Conservation (phyloP, 768 basidiomycete genomes). For the Serpula lacrymans region DNA sequence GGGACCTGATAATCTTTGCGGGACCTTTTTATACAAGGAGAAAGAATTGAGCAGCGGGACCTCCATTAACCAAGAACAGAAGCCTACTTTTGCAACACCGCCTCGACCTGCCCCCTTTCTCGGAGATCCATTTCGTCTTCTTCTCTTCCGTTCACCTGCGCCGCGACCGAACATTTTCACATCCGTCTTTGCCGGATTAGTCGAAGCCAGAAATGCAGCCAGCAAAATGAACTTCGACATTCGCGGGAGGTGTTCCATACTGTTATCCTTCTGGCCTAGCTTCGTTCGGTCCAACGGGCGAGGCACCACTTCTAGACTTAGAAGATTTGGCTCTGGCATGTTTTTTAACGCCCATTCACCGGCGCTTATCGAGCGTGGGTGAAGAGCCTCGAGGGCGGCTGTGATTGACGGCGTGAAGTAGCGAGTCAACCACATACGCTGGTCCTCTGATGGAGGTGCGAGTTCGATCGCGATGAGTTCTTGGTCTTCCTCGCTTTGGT, state of each 20-base stretch:
- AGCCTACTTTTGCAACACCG: conserved; percentile 43
- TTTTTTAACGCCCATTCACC: conserved; percentile 57
- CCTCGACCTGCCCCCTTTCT: conserved; percentile 38
- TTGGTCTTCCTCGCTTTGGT: conserved; percentile 17
- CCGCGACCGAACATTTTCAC: conserved; percentile 80
- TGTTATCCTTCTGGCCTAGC: conserved; percentile 5
- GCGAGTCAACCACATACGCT: conserved; percentile 61
- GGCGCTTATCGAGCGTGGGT: conserved; percentile 67
- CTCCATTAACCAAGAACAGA: neutral
- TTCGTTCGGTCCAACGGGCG: conserved; percentile 1
- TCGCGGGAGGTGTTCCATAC: conserved; percentile 45
- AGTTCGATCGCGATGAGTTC: conserved; percentile 23
- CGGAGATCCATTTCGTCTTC: conserved; percentile 40
- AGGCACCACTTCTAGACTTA: conserved; percentile 14
- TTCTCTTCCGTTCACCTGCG: conserved; percentile 59
- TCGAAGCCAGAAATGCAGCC: conserved; percentile 78
- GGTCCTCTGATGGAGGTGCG: conserved; percentile 47
- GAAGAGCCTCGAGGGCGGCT: conserved; percentile 59
- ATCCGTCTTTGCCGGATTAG: conserved; percentile 80
- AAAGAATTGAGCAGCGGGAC: too few relatives aligned
- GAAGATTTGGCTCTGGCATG: conserved; percentile 41
- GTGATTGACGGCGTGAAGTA: conserved; percentile 63
- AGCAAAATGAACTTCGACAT: conserved; percentile 75
- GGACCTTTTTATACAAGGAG: conserved; percentile 39
- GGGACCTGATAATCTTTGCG: conserved; percentile 80